These are phyloP conservation scores for Diaporthe humulicola DNA, from an alignment of 2,329 filamentous ascomycete species.

Conservation along the genomic window DNA sequence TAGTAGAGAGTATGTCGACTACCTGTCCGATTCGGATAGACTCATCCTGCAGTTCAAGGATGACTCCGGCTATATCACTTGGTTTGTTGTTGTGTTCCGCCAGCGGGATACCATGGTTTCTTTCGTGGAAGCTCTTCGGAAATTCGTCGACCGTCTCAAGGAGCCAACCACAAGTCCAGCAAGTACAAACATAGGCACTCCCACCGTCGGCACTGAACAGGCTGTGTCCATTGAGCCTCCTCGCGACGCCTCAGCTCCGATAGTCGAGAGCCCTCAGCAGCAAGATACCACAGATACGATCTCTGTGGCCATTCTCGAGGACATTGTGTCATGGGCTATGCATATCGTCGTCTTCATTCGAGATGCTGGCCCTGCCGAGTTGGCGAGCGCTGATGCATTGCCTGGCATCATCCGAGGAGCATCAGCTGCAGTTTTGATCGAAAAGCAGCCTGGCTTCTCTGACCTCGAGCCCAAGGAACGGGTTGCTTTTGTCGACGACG, in stretches of 20 bases:
- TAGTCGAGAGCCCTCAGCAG: background rate
- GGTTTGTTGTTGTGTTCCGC: conserved; percentile 28
- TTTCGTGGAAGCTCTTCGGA: conserved; percentile 25
- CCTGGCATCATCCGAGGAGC: conserved; percentile 31
- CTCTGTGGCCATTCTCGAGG: background rate
- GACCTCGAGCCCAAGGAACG: background rate
- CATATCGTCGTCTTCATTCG: background rate
- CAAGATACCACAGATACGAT: background rate
- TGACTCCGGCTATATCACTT: background rate
- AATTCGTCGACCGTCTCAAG: background rate
- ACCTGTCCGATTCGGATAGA: conserved; percentile 5
- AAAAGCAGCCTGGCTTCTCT: background rate
- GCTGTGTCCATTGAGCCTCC: background rate
- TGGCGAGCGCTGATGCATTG: background rate
- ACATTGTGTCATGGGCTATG: conserved; percentile 22
- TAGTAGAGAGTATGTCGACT: background rate
- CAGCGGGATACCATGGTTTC: background rate
- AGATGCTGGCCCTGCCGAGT: conserved; percentile 1
- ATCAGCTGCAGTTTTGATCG: conserved; percentile 1
- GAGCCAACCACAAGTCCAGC: background rate
- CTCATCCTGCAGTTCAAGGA: conserved; percentile 36
- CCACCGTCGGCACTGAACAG: no score
- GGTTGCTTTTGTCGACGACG: background rate
- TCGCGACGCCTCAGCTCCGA: background rate
- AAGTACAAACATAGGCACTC: no score